Evolutionary conservation across 2,329 filamentous ascomycete species (phyloP).

Genomic region (Trichoderma endophyticum): DNA sequence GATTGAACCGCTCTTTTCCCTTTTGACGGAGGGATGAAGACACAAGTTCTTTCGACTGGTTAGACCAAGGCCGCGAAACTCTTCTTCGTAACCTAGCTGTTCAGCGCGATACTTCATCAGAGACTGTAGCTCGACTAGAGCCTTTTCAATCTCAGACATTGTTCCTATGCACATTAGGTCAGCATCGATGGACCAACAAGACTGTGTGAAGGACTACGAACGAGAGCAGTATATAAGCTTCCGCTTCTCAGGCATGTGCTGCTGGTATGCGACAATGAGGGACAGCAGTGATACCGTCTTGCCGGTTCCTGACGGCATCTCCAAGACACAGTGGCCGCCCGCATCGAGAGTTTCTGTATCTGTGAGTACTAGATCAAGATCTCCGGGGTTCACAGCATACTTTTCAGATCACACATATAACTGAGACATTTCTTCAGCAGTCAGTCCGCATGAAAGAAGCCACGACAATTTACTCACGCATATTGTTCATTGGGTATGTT

Average conservation of each 20-base stretch:
- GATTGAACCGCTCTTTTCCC: conserved; percentile 90
- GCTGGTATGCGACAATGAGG: conserved; percentile 94
- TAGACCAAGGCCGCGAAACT: conserved; percentile 86
- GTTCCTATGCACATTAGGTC: conserved; percentile 53
- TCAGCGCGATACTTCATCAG: conserved; percentile 93
- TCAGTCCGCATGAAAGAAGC: not conserved
- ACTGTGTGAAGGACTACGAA: conserved; percentile 28
- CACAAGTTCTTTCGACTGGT: conserved; percentile 98
- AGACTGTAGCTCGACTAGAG: conserved; percentile 82
- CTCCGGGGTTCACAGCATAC: conserved; percentile 29
- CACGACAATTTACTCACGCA: conserved; percentile 40
- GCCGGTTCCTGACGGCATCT: conserved; percentile 98
- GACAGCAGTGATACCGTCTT: conserved; percentile 96
- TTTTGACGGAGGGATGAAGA: conserved; percentile 90
- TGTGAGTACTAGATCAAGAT: not conserved
- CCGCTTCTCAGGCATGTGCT: conserved; percentile 85
- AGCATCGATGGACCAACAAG: not conserved
- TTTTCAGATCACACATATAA: conserved; percentile 58
- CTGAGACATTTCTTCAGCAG: conserved; percentile 30
- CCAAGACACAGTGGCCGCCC: conserved; percentile 90
- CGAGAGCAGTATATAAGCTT: conserved; percentile 99
- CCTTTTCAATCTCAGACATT: conserved; percentile 99
- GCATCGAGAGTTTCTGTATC: conserved; percentile 73
- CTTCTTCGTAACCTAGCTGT: conserved; percentile 85
- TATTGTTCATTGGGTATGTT: conserved; percentile 46